These are phyloP conservation scores for Craspedostauros australis DNA, from an alignment of 108 stramenopile genomes.

Conservation along the genomic window DNA sequence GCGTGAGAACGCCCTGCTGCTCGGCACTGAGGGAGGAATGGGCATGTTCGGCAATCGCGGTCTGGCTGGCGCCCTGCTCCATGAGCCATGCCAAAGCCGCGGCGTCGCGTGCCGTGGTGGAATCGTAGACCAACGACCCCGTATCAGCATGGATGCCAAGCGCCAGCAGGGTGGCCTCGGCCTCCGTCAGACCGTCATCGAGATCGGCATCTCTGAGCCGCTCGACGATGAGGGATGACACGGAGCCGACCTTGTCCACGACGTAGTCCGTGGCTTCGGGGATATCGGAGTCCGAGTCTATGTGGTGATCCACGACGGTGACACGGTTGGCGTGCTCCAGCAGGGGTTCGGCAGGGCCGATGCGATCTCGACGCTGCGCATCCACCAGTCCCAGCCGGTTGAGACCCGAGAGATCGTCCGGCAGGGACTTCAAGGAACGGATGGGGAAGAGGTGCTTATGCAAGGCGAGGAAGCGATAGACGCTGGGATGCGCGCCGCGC, in stretches of 20 bases:
- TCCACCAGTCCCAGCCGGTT: conserved; percentile 85
- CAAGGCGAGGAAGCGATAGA: conserved; percentile 81
- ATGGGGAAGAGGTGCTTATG: conserved; percentile 92
- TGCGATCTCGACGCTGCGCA: conserved; percentile 82
- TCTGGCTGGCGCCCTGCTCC: conserved; percentile 87
- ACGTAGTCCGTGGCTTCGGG: conserved; percentile 69
- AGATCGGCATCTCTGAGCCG: conserved; percentile 44
- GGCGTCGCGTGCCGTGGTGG: conserved; percentile 89
- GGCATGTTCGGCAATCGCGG: conserved; percentile 90
- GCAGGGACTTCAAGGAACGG: conserved; percentile 67
- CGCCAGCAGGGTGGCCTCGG: conserved; percentile 87
- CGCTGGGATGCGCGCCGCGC: conserved; percentile 90
- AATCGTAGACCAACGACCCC: conserved; percentile 89
- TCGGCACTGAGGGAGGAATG: conserved; percentile 65
- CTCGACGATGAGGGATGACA: conserved; percentile 85
- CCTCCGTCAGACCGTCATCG: conserved; percentile 54
- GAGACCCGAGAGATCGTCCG: conserved; percentile 55
- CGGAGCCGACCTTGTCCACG: conserved; percentile 83
- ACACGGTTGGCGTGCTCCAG: conserved; percentile 71
- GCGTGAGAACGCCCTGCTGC: conserved; percentile 83
- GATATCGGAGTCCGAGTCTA: conserved; percentile 86
- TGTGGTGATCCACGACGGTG: conserved; percentile 90
- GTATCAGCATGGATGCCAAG: conserved; percentile 93
- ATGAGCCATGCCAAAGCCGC: conserved; percentile 86
- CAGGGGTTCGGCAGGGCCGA: conserved; percentile 79